These are phyloP conservation scores for Ormosia emarginata DNA, from an alignment of 306 rosid genomes.

Conservation along the genomic window DNA sequence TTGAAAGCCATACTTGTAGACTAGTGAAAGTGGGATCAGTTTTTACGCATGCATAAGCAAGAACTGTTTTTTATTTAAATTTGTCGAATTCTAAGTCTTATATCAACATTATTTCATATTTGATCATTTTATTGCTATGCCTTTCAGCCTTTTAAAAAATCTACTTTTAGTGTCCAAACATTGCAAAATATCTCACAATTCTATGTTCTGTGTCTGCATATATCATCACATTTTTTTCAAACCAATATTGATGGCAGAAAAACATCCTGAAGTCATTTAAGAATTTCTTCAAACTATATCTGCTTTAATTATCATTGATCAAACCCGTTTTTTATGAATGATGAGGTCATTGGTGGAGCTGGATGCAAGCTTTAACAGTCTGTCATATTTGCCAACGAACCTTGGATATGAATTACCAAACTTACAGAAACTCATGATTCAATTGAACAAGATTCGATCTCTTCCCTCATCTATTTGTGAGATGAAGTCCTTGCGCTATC, in stretches of 20 bases:
- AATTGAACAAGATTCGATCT: constrained; percentile 79
- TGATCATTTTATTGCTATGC: not conserved
- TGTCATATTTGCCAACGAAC: constrained; percentile 89
- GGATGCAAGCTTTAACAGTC: constrained; percentile 82
- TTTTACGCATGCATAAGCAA: not conserved
- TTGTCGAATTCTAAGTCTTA: not conserved
- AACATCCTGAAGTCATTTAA: not conserved
- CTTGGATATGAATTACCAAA: constrained; percentile 71
- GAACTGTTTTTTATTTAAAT: not conserved
- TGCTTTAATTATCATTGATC: not conserved
- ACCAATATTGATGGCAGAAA: not conserved
- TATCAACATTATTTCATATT: not conserved
- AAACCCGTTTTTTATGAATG: constrained; percentile 3
- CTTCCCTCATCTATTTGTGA: constrained; percentile 86
- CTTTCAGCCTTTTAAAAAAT: not conserved
- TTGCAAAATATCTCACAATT: not conserved
- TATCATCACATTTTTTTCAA: not conserved
- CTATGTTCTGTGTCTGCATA: not conserved
- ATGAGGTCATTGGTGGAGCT: constrained; percentile 91
- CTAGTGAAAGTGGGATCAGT: not conserved
- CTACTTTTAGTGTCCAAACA: not conserved
- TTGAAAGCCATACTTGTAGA: not conserved
- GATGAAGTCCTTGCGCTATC: constrained; percentile 64
- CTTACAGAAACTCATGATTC: constrained; percentile 67
- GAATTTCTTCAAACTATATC: not conserved